Evolutionary conservation across 495 filamentous ascomycete genomes (phyloP), one percentile per base, ranked within the genome.

Genomic region (Xylaria palmicola): DNA sequence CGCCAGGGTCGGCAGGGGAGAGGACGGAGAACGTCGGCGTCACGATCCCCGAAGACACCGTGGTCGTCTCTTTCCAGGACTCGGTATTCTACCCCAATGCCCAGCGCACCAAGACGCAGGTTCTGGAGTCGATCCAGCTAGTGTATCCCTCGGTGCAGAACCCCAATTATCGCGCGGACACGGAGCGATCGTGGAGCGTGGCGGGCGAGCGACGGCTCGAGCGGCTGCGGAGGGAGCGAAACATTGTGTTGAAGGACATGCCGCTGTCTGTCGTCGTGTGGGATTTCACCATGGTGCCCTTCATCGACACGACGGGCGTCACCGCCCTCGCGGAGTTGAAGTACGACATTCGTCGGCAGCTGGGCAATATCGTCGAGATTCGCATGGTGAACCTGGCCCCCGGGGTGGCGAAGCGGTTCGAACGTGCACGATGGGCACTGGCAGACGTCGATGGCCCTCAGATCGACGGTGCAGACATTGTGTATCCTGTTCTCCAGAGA

Each of bases 51-150:
- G 59, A 72, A 4, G 78, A 79, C 57, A 72, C 73, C 29, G 70
- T 69, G 10, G 62, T 81, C 13, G 75, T 80, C 56, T 67, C 61
- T 7, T 77, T 81, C 68, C 62, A 65, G 26, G 77, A 79, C 36
- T 72, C 73, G 8, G 47, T 80, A 37, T 79, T 80, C 69, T 82
- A 79, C 62, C 75, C 74, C 30, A 83, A 82, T 63, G 77, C 79
- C 15, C 76, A 78, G 61, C 70, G 73, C n/a, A 64, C 68, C 44
- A 81, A 78, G 58, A 64, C 66, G 0, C 20, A 64, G 4, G 65
- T 77, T 15, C 61, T 81, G 13, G 79, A 82, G 34, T 69, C 71
- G 6, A 68, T 82, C 19, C 75, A 82, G 70, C 68, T 68, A 24
- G 65, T 39, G 48, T 72, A 62, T 43, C 66, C 59, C 57, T 73